These are phyloP conservation scores for Globisporangium yorkense DNA, from an alignment of 352 stramenopile genomes.

Conservation along the genomic window DNA sequence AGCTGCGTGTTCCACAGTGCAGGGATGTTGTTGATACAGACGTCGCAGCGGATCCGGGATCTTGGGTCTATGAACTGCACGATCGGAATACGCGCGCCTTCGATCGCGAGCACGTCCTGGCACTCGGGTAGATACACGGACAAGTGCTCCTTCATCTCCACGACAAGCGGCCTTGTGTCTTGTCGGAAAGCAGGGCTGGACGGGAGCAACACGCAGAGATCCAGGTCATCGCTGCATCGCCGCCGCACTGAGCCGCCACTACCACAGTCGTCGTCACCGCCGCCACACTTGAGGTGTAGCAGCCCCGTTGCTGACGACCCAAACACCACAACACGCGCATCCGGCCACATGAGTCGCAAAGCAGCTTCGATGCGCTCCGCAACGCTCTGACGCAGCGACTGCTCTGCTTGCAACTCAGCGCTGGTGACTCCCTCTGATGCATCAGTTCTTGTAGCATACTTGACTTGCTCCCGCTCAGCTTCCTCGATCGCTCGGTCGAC, in stretches of 20 bases:
- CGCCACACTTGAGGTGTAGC: conserved; percentile 8
- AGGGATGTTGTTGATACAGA: conserved; percentile 80
- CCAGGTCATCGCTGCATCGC: conserved; percentile 38
- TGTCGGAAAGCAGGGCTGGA: conserved; percentile 41
- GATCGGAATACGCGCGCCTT: conserved; percentile 62
- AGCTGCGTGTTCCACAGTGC: conserved; percentile 80
- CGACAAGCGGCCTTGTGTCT: conserved; percentile 39
- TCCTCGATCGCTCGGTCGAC: conserved; percentile 1
- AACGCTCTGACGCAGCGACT: conserved; percentile 22
- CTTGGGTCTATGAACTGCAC: conserved; percentile 44
- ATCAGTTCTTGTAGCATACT: background rate
- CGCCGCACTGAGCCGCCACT: background rate
- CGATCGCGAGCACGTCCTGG: conserved; percentile 24
- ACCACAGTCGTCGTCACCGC: background rate
- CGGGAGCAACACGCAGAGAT: conserved; percentile 67
- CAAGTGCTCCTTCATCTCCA: conserved; percentile 69
- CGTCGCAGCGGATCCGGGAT: conserved; percentile 43
- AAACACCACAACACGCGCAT: conserved; percentile 58
- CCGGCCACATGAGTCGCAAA: conserved; percentile 56
- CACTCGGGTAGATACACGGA: conserved; percentile 38
- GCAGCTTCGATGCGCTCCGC: conserved; percentile 30
- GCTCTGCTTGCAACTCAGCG: conserved; percentile 14
- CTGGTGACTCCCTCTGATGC: background rate
- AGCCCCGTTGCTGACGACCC: conserved; percentile 59
- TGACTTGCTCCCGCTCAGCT: background rate